These are phyloP conservation scores for Rhizopogon vinicolor DNA, from an alignment of 768 basidiomycete genomes.

Conservation along the genomic window DNA sequence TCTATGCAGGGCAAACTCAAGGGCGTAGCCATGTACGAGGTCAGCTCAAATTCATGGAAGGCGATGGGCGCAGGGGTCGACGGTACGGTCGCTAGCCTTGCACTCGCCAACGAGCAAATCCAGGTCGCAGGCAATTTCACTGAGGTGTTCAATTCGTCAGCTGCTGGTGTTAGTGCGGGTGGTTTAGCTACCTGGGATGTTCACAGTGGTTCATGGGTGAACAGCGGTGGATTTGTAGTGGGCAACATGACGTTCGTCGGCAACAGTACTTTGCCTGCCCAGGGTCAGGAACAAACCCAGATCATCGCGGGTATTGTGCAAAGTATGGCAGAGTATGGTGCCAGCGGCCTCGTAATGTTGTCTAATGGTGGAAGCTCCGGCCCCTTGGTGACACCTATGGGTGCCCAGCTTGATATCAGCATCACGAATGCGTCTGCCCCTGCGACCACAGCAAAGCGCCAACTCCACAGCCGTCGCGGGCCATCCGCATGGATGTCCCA, in stretches of 20 bases:
- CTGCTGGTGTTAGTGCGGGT: slow-evolving; percentile 32
- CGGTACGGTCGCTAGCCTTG: slow-evolving; percentile 65
- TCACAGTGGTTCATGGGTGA: slow-evolving; percentile 57
- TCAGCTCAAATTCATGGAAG: slow-evolving; percentile 60
- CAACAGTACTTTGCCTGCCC: slow-evolving; percentile 52
- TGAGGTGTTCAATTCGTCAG: slow-evolving; percentile 31
- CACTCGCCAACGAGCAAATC: slow-evolving; percentile 44
- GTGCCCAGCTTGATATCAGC: slow-evolving; percentile 46
- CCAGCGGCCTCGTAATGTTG: slow-evolving; percentile 75
- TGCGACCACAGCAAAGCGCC: slow-evolving; percentile 32
- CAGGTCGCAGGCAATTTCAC: slow-evolving; percentile 79
- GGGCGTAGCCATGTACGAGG: slow-evolving; percentile 69
- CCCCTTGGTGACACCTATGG: slow-evolving; percentile 59
- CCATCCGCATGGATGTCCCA: slow-evolving; percentile 46
- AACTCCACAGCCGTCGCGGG: slow-evolving; percentile 30
- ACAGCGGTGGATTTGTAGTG: slow-evolving; percentile 66
- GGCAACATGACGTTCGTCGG: slow-evolving; percentile 68
- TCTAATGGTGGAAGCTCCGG: slow-evolving; percentile 60
- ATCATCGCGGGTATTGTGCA: slow-evolving; percentile 66
- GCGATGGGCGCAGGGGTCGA: slow-evolving; percentile 71
- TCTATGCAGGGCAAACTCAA: slow-evolving; percentile 49
- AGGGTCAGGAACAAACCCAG: slow-evolving; percentile 39
- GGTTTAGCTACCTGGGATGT: slow-evolving; percentile 81
- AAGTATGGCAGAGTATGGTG: slow-evolving; percentile 59
- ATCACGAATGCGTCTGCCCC: slow-evolving; percentile 28